Conservation (phyloP, 2,329 filamentous ascomycete species). For the Coniosporium tulheliwenetii region DNA sequence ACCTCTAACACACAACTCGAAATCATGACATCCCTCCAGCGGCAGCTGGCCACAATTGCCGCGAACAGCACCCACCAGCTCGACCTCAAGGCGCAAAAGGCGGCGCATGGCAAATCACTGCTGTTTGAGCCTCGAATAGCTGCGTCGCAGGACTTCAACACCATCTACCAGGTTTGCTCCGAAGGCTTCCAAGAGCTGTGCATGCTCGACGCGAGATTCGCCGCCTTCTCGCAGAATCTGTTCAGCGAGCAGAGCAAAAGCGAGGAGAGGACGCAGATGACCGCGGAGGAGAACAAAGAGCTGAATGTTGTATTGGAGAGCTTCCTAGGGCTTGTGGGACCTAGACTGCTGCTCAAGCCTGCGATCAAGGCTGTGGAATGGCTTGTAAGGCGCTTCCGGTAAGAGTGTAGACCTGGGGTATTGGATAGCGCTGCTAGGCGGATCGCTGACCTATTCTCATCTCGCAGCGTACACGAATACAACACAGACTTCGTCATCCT, state of each 20-base stretch:
- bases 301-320: slow-evolving; percentile 63
- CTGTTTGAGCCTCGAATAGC: slow-evolving; percentile 82
- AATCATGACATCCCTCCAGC: slow-evolving; percentile 78
- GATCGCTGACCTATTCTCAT: not conserved
- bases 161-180: slow-evolving; percentile 69
- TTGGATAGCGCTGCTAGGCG: slow-evolving; percentile 2
- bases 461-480: slow-evolving; percentile 67
- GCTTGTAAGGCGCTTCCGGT: slow-evolving; percentile 84
- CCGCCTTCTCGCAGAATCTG: slow-evolving; percentile 56
- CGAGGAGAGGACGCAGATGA: slow-evolving; percentile 78
- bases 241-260: slow-evolving; percentile 90
- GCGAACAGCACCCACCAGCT: slow-evolving; percentile 79
- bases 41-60: slow-evolving; percentile 87
- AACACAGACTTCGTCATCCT: slow-evolving; percentile 66
- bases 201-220: slow-evolving; percentile 66
- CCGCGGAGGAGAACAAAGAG: slow-evolving; percentile 62
- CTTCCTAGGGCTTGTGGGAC: slow-evolving; percentile 68
- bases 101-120: slow-evolving; percentile 82
- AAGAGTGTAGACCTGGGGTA: slow-evolving; percentile 12
- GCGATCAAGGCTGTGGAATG: slow-evolving; percentile 88
- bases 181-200: slow-evolving; percentile 90
- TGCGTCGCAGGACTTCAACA: slow-evolving; percentile 77
- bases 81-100: slow-evolving; percentile 84
- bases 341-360: slow-evolving; percentile 66
- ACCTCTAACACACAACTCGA: slow-evolving; percentile 5